phyloP scores from a whole-genome alignment of 2,329 filamentous ascomycete species.

The Fusarium sp. region DNA sequence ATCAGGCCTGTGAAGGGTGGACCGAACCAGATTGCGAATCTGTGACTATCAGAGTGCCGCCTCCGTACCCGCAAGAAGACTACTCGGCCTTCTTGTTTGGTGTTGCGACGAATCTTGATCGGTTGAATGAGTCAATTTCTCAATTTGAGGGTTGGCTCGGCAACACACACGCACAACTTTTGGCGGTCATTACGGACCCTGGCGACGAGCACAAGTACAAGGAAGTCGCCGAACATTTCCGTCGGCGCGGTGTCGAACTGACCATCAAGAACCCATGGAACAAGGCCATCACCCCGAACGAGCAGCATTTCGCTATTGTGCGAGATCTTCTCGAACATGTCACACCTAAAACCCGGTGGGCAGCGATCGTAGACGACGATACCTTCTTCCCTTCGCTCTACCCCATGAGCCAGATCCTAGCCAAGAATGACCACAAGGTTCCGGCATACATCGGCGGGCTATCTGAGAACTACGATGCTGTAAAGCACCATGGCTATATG shows the following conservation, averaged over 20 bases:
- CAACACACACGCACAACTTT: conserved; percentile 62
- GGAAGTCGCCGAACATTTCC: conserved; percentile 46
- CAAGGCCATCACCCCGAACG: conserved; percentile 57
- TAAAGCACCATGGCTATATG: conserved; percentile 67
- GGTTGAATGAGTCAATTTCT: conserved; percentile 63
- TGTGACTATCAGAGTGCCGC: conserved; percentile 61
- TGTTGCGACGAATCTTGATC: conserved; percentile 64
- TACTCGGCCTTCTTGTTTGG: conserved; percentile 69
- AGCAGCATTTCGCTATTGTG: conserved; percentile 69
- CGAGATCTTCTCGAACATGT: conserved; percentile 61
- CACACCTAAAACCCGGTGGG: conserved; percentile 63
- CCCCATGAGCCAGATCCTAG: conserved; percentile 61
- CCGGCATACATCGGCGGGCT: conserved; percentile 68
- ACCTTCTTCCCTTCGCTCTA: conserved; percentile 71
- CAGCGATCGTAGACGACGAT: conserved; percentile 71
- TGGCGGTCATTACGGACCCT: conserved; percentile 64
- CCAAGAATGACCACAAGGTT: conserved; percentile 60
- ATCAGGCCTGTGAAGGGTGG: conserved; percentile 45
- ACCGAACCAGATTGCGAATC: conserved; percentile 54
- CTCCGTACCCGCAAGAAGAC: conserved; percentile 56
- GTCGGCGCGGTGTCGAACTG: conserved; percentile 51
- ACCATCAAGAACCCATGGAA: conserved; percentile 52
- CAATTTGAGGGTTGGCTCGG: conserved; percentile 69
- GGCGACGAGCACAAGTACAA: conserved; percentile 48
- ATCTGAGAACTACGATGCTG: conserved; percentile 66